These are phyloP conservation scores for Acacia crassicarpa DNA, from an alignment of 306 rosid species.

Conservation along the genomic window DNA sequence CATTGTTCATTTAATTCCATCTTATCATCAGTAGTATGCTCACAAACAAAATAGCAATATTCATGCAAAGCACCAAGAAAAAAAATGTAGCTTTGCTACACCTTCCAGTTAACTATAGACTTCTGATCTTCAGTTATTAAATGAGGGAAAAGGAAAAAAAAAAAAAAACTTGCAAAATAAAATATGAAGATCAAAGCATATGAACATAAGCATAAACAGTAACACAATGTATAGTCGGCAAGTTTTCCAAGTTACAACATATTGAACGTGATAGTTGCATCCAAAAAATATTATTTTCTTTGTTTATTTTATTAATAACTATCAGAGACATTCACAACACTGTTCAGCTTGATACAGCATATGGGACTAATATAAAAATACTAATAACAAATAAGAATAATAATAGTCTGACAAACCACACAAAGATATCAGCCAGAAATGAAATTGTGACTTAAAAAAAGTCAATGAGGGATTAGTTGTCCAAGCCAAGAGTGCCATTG, in stretches of 20 bases:
- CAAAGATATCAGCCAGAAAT: conserved; percentile 4
- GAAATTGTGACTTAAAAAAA: not conserved
- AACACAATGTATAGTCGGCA: not conserved
- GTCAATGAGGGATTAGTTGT: conserved; percentile 18
- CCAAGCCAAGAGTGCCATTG: conserved; percentile 17
- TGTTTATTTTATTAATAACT: not conserved
- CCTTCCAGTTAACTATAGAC: not conserved
- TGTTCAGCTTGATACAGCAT: conserved; percentile 23
- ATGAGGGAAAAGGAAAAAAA: not conserved
- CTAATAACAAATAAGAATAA: conserved; percentile 1
- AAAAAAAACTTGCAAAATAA: not conserved
- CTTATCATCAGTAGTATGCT: not conserved
- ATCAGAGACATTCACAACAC: conserved; percentile 16
- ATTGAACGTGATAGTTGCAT: conserved; percentile 34
- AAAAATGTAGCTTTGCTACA: not conserved
- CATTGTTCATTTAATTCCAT: not conserved
- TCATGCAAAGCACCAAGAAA: conserved; percentile 18
- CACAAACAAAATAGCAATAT: not conserved
- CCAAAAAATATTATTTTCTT: not conserved
- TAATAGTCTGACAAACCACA: conserved; percentile 6
- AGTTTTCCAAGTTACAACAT: conserved; percentile 17
- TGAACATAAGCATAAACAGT: not conserved
- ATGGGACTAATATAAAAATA: conserved; percentile 22
- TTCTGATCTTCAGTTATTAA: conserved; percentile 15
- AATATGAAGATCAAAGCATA: conserved; percentile 29